Conservation (phyloP, 257 asterid genomes). For the Solanum dulcamara region DNA sequence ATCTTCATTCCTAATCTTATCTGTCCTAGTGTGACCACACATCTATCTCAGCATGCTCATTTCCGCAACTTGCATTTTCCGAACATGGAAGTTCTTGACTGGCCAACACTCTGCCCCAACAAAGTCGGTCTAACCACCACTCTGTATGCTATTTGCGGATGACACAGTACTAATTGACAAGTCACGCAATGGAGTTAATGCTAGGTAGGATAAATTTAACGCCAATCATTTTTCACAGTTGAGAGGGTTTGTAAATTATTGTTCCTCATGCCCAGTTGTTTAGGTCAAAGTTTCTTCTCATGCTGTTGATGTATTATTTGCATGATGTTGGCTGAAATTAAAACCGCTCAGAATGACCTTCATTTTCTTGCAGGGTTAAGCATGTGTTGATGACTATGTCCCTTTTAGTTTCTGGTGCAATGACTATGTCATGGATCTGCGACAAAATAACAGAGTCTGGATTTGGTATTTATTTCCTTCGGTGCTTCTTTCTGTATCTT, state of each 20-base stretch:
- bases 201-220: neutral
- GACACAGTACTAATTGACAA: neutral
- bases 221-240: neutral
- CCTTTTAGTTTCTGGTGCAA: constrained; percentile 85
- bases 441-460: constrained; percentile 92
- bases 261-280: neutral
- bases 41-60: neutral
- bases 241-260: neutral
- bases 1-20: neutral
- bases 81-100: neutral
- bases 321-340: neutral
- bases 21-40: neutral
- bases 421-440: constrained; percentile 90
- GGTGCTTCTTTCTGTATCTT: neutral
- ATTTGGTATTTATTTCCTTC: constrained; percentile 44
- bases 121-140: neutral
- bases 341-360: neutral
- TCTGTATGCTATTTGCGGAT: neutral
- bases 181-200: neutral
- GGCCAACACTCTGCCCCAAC: neutral
- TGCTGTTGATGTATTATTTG: neutral
- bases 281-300: neutral
- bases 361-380: constrained; percentile 49
- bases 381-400: constrained; percentile 74
- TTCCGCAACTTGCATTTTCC: neutral